Evolutionary conservation across 2,329 filamentous ascomycete genomes (phyloP).

Genomic region (Diaporthe vexans): DNA sequence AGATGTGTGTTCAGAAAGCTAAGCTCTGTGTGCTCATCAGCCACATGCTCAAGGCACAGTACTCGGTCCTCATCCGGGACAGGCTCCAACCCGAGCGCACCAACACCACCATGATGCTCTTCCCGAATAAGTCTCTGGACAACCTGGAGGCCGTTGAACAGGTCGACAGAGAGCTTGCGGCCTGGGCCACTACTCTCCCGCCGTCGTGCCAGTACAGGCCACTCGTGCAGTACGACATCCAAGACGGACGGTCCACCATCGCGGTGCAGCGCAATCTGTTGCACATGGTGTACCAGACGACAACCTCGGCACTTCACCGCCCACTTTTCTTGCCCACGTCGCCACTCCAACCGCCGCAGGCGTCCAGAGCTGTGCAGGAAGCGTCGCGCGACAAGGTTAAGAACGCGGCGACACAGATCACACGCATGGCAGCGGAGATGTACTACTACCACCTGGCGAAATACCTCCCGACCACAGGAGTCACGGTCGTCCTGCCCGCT

Average conservation of each 20-base stretch:
- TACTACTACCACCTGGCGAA: conserved; percentile 80
- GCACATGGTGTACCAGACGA: conserved; percentile 95
- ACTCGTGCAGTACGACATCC: conserved; percentile 67
- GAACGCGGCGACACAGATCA: conserved; percentile 87
- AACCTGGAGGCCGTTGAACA: conserved; percentile 83
- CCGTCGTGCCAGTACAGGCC: conserved; percentile 77
- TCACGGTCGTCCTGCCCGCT: conserved; percentile 90
- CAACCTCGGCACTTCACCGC: conserved; percentile 89
- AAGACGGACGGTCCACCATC: conserved; percentile 71
- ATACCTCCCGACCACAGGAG: conserved; percentile 89
- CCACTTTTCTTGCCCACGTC: conserved; percentile 89
- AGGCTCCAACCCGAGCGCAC: conserved; percentile 83
- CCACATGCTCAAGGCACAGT: conserved; percentile 90
- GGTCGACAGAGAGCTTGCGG: conserved; percentile 83
- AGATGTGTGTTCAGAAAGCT: conserved; percentile 92
- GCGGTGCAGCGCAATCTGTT: conserved; percentile 85
- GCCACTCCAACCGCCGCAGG: conserved; percentile 64
- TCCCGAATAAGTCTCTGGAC: conserved; percentile 89
- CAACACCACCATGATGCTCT: conserved; percentile 86
- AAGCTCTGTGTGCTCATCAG: conserved; percentile 92
- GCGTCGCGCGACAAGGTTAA: conserved; percentile 86
- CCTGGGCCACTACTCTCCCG: conserved; percentile 82
- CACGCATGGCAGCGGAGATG: conserved; percentile 83
- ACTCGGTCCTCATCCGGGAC: conserved; percentile 89
- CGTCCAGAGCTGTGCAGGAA: conserved; percentile 81